Evolutionary conservation across 1,139 yeast species (phyloP).

Genomic region (Yamadazyma atlantica): DNA sequence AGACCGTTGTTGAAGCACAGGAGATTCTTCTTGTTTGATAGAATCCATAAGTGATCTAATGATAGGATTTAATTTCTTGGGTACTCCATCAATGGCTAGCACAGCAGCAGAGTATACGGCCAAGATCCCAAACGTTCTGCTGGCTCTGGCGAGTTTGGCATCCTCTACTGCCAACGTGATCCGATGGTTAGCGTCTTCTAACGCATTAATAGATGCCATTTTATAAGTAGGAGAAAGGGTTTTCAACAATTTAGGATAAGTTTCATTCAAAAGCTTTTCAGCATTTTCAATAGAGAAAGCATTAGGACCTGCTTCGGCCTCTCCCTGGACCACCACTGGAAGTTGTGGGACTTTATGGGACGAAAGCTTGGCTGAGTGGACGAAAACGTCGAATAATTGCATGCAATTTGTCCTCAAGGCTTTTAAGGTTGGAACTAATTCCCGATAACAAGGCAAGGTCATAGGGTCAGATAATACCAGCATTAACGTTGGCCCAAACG

Average conservation of each 20-base stretch:
- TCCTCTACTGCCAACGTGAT: slow-evolving; percentile 67
- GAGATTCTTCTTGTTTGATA: slow-evolving; percentile 72
- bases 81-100: slow-evolving; percentile 62
- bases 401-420: slow-evolving; percentile 87
- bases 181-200: slow-evolving; percentile 78
- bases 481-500: slow-evolving; percentile 31
- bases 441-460: slow-evolving; percentile 63
- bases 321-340: slow-evolving; percentile 92
- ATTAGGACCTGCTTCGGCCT: slow-evolving; percentile 89
- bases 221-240: slow-evolving; percentile 70
- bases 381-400: slow-evolving; percentile 74
- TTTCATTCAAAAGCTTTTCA: slow-evolving; percentile 62
- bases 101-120: slow-evolving; percentile 79
- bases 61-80: slow-evolving; percentile 83
- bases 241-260: slow-evolving; percentile 64
- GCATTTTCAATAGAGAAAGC: slow-evolving; percentile 86
- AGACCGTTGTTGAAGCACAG: slow-evolving; percentile 65
- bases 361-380: slow-evolving; percentile 72
- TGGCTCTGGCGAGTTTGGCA: slow-evolving; percentile 54
- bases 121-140: slow-evolving; percentile 62
- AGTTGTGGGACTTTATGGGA: slow-evolving; percentile 78
- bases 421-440: slow-evolving; percentile 81
- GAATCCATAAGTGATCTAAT: slow-evolving; percentile 94
- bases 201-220: slow-evolving; percentile 66
- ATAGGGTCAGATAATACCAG: slow-evolving; percentile 44